These are phyloP conservation scores for Mortierella polycephala DNA, from an alignment of 371 early-diverging fungal genomes.

Conservation along the genomic window DNA sequence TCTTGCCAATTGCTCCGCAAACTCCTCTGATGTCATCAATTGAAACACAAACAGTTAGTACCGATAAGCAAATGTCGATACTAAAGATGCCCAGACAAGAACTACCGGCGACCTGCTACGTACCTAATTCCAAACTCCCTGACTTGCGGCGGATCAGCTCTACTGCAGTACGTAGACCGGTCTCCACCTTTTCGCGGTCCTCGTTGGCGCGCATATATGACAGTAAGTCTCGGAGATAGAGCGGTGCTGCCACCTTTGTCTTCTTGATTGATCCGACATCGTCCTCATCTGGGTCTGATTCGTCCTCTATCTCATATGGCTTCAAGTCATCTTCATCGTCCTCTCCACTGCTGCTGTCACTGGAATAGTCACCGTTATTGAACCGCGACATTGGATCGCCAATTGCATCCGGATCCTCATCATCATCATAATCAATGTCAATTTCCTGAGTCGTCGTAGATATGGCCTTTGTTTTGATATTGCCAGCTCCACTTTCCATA, in stretches of 20 bases:
- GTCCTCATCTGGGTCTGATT: slow-evolving; percentile 45
- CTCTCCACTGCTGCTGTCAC: slow-evolving; percentile 9
- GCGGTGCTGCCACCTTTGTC: slow-evolving; percentile 27
- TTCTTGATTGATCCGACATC: slow-evolving; percentile 13
- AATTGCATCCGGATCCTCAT: slow-evolving; percentile 43
- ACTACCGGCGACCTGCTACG: not conserved
- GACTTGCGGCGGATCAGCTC: slow-evolving; percentile 45
- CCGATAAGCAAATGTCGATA: not conserved
- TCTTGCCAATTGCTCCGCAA: slow-evolving; percentile 22
- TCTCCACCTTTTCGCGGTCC: slow-evolving; percentile 41
- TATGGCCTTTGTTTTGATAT: not conserved
- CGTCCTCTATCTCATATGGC: slow-evolving; percentile 47
- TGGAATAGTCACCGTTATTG: not conserved
- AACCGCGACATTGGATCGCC: slow-evolving; percentile 1
- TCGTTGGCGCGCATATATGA: slow-evolving; percentile 37
- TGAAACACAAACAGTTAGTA: not conserved
- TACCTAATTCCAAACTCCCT: slow-evolving; percentile 43
- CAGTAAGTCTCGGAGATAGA: slow-evolving; percentile 31
- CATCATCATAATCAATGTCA: slow-evolving; percentile 25
- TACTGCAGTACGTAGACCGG: slow-evolving; percentile 27
- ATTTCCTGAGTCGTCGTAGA: not conserved
- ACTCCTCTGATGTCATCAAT: slow-evolving; percentile 17
- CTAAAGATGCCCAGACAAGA: not conserved
- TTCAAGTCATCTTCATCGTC: slow-evolving; percentile 33
- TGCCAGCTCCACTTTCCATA: not conserved